Conservation (phyloP, 331 rosid species). For the Dryas integrifolia region DNA sequence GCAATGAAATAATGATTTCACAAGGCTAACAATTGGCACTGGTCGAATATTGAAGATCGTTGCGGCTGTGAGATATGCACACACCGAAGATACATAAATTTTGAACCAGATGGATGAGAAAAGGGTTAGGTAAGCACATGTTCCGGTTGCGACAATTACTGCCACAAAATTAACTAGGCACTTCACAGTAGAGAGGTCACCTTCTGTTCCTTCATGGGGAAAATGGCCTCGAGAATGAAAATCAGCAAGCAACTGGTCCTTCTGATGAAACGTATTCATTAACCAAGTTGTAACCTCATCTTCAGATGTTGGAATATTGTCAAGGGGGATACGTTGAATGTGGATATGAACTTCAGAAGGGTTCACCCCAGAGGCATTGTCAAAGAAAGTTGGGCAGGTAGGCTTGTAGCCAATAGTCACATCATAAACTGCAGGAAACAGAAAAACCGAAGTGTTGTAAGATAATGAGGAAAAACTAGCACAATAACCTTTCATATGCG, state of each 20-base stretch:
- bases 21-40: slow-evolving; percentile 40
- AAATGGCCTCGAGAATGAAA: slow-evolving; percentile 62
- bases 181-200: slow-evolving; percentile 44
- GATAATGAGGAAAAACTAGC: neutral
- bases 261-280: slow-evolving; percentile 42
- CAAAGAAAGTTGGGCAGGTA: slow-evolving; percentile 68
- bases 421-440: slow-evolving; percentile 59
- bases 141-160: slow-evolving; percentile 39
- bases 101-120: slow-evolving; percentile 54
- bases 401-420: slow-evolving; percentile 66
- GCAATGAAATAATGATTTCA: slow-evolving; percentile 24
- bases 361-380: slow-evolving; percentile 64
- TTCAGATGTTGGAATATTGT: slow-evolving; percentile 53
- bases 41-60: slow-evolving; percentile 59
- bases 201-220: slow-evolving; percentile 54
- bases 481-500: neutral
- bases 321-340: slow-evolving; percentile 39
- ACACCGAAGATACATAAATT: slow-evolving; percentile 48
- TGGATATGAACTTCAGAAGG: slow-evolving; percentile 85
- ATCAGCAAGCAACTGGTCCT: slow-evolving; percentile 59
- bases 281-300: slow-evolving; percentile 52
- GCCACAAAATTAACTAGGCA: slow-evolving; percentile 44
- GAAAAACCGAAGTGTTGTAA: neutral
- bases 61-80: slow-evolving; percentile 58
- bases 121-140: slow-evolving; percentile 43